phyloP scores from a whole-genome alignment of 2,329 filamentous ascomycete species.

The Hypomyces perniciosus region DNA sequence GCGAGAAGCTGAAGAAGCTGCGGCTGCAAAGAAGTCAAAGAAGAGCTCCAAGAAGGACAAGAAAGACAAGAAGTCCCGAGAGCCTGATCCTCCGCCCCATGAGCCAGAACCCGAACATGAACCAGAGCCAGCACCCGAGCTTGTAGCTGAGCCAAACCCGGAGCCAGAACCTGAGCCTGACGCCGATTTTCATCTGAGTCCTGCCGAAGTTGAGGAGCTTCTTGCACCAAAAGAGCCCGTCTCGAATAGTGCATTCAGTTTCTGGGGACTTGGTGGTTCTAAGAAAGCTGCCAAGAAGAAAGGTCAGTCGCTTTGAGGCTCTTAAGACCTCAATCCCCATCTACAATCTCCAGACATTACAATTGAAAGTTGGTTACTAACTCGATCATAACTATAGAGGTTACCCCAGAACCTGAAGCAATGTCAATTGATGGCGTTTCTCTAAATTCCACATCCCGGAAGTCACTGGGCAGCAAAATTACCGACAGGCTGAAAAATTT shows the following conservation, averaged over 20 bases:
- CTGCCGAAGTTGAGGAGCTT: slow-evolving; percentile 40
- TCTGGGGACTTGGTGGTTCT: slow-evolving; percentile 45
- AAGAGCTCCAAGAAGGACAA: slow-evolving; percentile 32
- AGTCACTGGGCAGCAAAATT: slow-evolving; percentile 45
- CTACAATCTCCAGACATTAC: background rate
- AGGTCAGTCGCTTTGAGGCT: slow-evolving; percentile 29
- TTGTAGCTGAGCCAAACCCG: slow-evolving; percentile 5
- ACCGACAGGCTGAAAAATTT: slow-evolving; percentile 53
- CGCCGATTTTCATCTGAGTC: slow-evolving; percentile 28
- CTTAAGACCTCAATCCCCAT: background rate
- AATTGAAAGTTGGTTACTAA: slow-evolving; percentile 45
- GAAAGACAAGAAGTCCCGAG: slow-evolving; percentile 20
- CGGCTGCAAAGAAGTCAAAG: slow-evolving; percentile 35
- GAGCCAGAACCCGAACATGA: slow-evolving; percentile 12
- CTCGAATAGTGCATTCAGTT: slow-evolving; percentile 44
- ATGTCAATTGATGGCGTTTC: slow-evolving; percentile 24
- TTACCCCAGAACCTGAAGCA: slow-evolving; percentile 25
- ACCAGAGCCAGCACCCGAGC: slow-evolving; percentile 12
- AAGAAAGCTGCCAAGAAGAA: slow-evolving; percentile 38
- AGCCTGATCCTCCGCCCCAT: background rate
- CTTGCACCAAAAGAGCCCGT: slow-evolving; percentile 27
- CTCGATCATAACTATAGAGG: slow-evolving; percentile 38
- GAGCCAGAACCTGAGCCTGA: slow-evolving; percentile 13
- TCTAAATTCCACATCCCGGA: slow-evolving; percentile 41
- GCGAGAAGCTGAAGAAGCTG: slow-evolving; percentile 17